Percentiles rank a stretch among this genome's conserved stretches.
These are phyloP conservation scores for Chytriomyces confervae DNA, from an alignment of 192 early-diverging fungal species.

Conservation along the genomic window DNA sequence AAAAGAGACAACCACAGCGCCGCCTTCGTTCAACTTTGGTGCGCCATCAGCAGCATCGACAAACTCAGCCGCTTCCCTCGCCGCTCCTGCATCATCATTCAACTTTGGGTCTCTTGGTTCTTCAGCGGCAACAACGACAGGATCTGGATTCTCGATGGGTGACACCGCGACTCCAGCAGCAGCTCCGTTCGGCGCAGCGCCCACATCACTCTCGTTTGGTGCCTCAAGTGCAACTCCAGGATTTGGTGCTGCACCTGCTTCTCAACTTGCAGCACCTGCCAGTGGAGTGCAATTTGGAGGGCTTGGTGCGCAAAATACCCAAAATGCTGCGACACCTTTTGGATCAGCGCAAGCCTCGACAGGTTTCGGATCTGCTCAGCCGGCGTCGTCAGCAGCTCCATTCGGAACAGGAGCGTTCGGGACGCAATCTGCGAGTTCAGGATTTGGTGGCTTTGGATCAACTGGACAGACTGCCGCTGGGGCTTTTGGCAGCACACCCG, in stretches of 20 bases:
- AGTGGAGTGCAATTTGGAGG: neutral
- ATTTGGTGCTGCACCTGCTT: neutral
- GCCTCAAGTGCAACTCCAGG: neutral
- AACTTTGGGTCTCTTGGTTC: neutral
- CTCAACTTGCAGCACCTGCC: neutral
- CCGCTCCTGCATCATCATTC: neutral
- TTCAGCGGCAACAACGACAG: neutral
- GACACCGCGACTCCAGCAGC: neutral
- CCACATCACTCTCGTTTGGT: too few relatives aligned
- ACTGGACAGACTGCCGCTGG: neutral
- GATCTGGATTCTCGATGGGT: neutral
- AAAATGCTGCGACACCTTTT: too few relatives aligned
- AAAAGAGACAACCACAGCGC: neutral
- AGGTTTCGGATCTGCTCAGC: too few relatives aligned
- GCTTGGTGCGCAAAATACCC: too few relatives aligned
- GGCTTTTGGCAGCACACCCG: neutral
- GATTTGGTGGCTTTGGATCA: conserved; percentile 7
- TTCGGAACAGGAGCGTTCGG: neutral
- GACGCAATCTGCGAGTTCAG: neutral
- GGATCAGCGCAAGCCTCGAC: too few relatives aligned
- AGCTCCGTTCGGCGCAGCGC: neutral
- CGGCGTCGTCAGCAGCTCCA: too few relatives aligned
- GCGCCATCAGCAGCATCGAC: conserved; percentile 5
- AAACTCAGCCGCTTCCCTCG: neutral
- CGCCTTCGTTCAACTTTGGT: conserved; percentile 5